Evolutionary conservation across 495 filamentous ascomycete species (phyloP).

Genomic region (Saxispiralis lemnorum): DNA sequence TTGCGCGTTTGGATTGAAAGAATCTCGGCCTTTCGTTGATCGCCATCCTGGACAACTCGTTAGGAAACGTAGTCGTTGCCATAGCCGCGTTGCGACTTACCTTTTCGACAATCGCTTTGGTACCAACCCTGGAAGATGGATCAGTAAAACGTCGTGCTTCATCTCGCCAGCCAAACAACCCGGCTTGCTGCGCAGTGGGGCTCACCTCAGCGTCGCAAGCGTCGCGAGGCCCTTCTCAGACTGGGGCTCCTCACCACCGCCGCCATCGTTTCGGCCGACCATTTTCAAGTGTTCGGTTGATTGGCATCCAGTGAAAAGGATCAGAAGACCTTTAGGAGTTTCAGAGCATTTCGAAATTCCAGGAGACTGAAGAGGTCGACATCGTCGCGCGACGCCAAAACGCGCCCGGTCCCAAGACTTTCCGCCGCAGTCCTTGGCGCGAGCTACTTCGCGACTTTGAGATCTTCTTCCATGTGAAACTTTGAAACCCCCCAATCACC

Average conservation of each 20-base stretch:
- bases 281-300: too few relatives aligned
- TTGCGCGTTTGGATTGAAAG: slow-evolving; percentile 72
- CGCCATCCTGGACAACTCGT: slow-evolving; percentile 46
- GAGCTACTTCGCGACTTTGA: background rate
- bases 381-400: background rate
- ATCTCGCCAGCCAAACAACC: too few relatives aligned
- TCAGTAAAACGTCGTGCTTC: background rate
- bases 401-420: background rate
- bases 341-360: background rate
- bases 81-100: slow-evolving; percentile 23
- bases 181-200: too few relatives aligned
- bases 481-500: background rate
- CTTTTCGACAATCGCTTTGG: slow-evolving; percentile 57
- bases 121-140: slow-evolving; percentile 40
- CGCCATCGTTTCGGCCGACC: slow-evolving; percentile 10
- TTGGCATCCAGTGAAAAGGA: too few relatives aligned
- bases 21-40: slow-evolving; percentile 81
- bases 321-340: slow-evolving; percentile 4
- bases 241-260: slow-evolving; percentile 6
- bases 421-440: background rate
- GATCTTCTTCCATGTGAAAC: background rate
- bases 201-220: slow-evolving; percentile 22
- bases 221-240: slow-evolving; percentile 12
- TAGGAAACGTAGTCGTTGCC: background rate
- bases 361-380: background rate